phyloP scores from a whole-genome alignment of 2,329 filamentous ascomycete genomes.

The Polychaeton citri region DNA sequence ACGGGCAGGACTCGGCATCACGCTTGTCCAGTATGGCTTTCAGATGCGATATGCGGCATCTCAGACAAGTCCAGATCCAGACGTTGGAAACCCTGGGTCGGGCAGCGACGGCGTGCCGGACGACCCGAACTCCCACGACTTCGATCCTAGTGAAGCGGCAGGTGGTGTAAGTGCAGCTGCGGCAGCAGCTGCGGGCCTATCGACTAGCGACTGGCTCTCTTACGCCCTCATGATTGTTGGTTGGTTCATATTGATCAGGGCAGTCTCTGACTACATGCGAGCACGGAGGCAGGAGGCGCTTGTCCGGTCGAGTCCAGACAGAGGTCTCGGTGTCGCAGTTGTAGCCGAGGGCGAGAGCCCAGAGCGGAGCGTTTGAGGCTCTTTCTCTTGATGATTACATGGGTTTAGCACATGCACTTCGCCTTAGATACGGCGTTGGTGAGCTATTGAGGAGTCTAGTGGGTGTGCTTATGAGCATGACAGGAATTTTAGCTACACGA shows the following conservation, averaged over 20 bases:
- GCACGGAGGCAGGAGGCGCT: constrained; percentile 85
- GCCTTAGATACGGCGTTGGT: too few species aligned
- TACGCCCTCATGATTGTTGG: constrained; percentile 93
- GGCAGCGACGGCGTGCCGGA: constrained; percentile 44
- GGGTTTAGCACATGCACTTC: too few species aligned
- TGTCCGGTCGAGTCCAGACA: constrained; percentile 81
- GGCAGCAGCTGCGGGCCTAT: constrained; percentile 39
- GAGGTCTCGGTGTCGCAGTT: constrained; percentile 70
- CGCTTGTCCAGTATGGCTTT: constrained; percentile 91
- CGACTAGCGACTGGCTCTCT: constrained; percentile 73
- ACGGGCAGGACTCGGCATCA: constrained; percentile 84
- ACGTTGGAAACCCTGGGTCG: constrained; percentile 8
- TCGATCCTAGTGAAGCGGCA: constrained; percentile 59
- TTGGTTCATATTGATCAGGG: constrained; percentile 93
- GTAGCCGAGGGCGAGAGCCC: constrained; percentile 74
- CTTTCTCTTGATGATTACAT: too few species aligned
- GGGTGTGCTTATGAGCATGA: too few species aligned
- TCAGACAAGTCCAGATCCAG: constrained; percentile 11
- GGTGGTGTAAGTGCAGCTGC: constrained; percentile 25
- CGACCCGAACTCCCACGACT: constrained; percentile 83
- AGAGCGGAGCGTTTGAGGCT: constrained; percentile 42
- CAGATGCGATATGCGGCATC: constrained; percentile 58
- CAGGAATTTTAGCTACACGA: too few species aligned
- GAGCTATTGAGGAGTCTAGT: too few species aligned
- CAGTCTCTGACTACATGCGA: constrained; percentile 80